Evolutionary conservation across 2,329 filamentous ascomycete species (phyloP).

Genomic region (Uncinocarpus reesii): DNA sequence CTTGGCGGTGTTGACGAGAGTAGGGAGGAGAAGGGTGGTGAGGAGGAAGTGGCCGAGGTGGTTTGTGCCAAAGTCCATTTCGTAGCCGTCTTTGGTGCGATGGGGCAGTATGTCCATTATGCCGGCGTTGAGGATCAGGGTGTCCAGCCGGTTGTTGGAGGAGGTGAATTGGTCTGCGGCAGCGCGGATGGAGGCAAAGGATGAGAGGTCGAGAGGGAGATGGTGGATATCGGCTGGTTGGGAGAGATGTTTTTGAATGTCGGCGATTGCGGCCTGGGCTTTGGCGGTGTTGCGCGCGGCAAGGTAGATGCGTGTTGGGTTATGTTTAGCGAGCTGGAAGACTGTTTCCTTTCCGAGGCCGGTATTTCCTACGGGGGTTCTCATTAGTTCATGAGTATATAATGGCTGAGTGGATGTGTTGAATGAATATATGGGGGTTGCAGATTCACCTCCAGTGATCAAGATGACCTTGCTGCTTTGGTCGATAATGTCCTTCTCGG

Average conservation of each 20-base stretch:
- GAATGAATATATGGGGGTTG: too few relatives aligned
- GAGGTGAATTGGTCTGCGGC: conserved; percentile 37
- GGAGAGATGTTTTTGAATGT: conserved; percentile 26
- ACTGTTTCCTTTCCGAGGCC: conserved; percentile 37
- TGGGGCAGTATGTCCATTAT: conserved; percentile 35
- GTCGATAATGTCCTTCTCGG: conserved; percentile 37
- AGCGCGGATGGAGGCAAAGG: conserved; percentile 39
- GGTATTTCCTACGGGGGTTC: conserved; percentile 6
- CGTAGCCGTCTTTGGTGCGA: conserved; percentile 34
- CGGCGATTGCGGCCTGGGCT: conserved; percentile 38
- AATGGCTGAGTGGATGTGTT: conserved; percentile 1
- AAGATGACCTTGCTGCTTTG: conserved; percentile 43
- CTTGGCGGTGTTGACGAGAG: conserved; percentile 29
- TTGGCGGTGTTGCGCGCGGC: conserved; percentile 40
- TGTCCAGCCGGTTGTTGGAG: conserved; percentile 35
- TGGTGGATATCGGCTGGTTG: conserved; percentile 33
- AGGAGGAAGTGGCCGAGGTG: conserved; percentile 40
- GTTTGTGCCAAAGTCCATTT: conserved; percentile 40
- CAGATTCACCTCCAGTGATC: conserved; percentile 45
- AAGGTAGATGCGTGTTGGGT: conserved; percentile 43
- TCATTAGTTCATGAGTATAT: not conserved
- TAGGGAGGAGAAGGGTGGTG: conserved; percentile 36
- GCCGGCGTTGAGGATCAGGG: conserved; percentile 40
- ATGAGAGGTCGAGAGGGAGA: conserved; percentile 42
- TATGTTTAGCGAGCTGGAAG: conserved; percentile 41